Percentiles rank a stretch among this genome's conserved stretches.
Conservation (phyloP, 441 rosid genomes). For the Hura crepitans region DNA sequence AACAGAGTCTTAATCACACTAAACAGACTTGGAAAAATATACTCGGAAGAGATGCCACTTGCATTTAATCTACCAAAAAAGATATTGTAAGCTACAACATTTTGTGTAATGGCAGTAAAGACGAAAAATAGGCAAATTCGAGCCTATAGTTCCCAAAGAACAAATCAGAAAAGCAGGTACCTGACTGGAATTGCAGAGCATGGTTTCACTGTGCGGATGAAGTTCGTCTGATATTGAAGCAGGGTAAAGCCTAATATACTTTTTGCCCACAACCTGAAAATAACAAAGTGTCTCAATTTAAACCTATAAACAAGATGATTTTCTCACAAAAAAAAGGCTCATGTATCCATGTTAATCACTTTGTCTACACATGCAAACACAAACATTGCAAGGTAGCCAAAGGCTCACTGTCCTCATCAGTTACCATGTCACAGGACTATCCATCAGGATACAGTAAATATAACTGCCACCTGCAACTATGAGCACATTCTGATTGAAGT, state of each 20-base stretch:
- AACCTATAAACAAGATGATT: neutral
- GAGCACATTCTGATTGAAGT: neutral
- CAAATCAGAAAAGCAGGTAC: constrained; percentile 32
- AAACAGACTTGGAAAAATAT: neutral
- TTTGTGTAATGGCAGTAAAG: neutral
- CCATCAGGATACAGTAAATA: neutral
- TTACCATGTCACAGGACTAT: neutral
- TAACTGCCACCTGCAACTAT: neutral
- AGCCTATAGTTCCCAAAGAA: neutral
- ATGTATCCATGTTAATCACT: neutral
- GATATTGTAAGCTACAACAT: neutral
- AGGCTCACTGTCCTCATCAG: neutral
- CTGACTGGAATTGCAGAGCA: constrained; percentile 92
- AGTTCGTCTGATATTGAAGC: constrained; percentile 68
- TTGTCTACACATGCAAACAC: neutral
- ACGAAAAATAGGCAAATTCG: neutral
- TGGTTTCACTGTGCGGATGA: constrained; percentile 70
- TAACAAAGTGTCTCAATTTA: neutral
- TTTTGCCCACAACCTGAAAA: constrained; percentile 81
- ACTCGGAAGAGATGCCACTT: neutral
- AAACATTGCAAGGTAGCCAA: neutral
- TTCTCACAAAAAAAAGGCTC: neutral
- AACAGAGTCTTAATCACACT: neutral
- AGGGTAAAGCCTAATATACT: constrained; percentile 79
- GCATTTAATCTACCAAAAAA: neutral